phyloP scores from a whole-genome alignment of 2,329 filamentous ascomycete species.

The Seiridium unicorne region DNA sequence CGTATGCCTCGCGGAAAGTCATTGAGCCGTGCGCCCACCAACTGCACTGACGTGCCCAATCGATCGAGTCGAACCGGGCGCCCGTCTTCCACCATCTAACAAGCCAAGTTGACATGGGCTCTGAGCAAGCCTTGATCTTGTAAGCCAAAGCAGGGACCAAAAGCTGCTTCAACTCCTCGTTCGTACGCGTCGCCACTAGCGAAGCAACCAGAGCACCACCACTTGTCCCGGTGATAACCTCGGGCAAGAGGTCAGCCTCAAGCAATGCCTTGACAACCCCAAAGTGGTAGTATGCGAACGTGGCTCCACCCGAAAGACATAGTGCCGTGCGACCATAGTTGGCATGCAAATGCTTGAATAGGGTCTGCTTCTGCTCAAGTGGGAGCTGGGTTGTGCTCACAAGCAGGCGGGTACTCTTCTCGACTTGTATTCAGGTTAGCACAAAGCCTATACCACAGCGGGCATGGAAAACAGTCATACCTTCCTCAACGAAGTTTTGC shows the following conservation, averaged over 20 bases:
- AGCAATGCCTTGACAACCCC: constrained; percentile 87
- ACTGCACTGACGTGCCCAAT: constrained; percentile 80
- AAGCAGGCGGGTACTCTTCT: constrained; percentile 65
- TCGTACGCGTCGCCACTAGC: constrained; percentile 82
- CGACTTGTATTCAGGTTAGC: constrained; percentile 43
- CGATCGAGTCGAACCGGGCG: constrained; percentile 87
- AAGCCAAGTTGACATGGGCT: constrained; percentile 73
- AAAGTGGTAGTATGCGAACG: constrained; percentile 96
- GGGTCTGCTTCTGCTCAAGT: constrained; percentile 69
- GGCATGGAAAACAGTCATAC: constrained; percentile 35
- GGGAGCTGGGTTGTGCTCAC: constrained; percentile 65
- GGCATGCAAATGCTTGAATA: constrained; percentile 86
- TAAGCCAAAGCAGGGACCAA: constrained; percentile 84
- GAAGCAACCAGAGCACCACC: constrained; percentile 89
- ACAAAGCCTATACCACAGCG: not conserved
- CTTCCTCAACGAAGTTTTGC: constrained; percentile 85
- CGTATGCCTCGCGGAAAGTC: constrained; percentile 93
- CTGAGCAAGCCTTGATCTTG: constrained; percentile 81
- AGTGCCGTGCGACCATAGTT: constrained; percentile 92
- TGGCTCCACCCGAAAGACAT: constrained; percentile 88
- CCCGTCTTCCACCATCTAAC: constrained; percentile 89
- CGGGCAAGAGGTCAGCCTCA: constrained; percentile 80
- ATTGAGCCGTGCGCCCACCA: constrained; percentile 93
- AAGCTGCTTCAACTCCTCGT: constrained; percentile 83
- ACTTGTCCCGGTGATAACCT: constrained; percentile 95